Evolutionary conservation across 2,329 filamentous ascomycete species (phyloP).

Genomic region (Aspergillus quadricinctus): DNA sequence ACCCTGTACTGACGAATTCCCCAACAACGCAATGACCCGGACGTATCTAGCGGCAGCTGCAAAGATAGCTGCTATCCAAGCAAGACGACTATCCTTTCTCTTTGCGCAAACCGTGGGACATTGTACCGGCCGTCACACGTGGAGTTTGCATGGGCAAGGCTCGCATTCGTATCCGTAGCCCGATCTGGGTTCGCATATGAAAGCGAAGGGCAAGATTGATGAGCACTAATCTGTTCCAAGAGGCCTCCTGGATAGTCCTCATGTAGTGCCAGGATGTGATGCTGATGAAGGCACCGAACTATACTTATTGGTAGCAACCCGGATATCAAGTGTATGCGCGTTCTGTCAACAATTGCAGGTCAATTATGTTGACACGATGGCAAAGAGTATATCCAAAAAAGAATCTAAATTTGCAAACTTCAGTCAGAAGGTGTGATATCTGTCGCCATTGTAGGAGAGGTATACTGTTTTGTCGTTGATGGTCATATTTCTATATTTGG

Average conservation of each 20-base stretch:
- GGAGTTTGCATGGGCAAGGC: not conserved
- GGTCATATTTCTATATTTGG: not conserved
- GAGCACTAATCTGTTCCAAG: too few relatives aligned
- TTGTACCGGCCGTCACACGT: not conserved
- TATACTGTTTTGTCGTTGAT: not conserved
- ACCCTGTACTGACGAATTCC: not conserved
- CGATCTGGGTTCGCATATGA: not conserved
- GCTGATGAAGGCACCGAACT: too few relatives aligned
- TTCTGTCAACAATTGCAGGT: too few relatives aligned
- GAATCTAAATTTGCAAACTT: not conserved
- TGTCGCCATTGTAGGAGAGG: not conserved
- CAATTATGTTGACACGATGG: not conserved
- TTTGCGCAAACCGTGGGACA: not conserved
- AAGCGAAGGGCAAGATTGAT: too few relatives aligned
- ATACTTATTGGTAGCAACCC: too few relatives aligned
- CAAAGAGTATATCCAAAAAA: not conserved
- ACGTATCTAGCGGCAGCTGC: not conserved
- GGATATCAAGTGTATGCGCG: too few relatives aligned
- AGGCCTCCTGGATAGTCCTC: too few relatives aligned
- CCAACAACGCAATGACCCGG: not conserved
- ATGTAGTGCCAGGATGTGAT: too few relatives aligned
- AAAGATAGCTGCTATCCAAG: not conserved
- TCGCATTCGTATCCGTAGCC: slow-evolving; percentile 6
- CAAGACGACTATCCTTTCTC: not conserved
- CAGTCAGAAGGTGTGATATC: not conserved